Evolutionary conservation across 306 rosid genomes (phyloP).

Genomic region (Cotoneaster glaucophyllus): DNA sequence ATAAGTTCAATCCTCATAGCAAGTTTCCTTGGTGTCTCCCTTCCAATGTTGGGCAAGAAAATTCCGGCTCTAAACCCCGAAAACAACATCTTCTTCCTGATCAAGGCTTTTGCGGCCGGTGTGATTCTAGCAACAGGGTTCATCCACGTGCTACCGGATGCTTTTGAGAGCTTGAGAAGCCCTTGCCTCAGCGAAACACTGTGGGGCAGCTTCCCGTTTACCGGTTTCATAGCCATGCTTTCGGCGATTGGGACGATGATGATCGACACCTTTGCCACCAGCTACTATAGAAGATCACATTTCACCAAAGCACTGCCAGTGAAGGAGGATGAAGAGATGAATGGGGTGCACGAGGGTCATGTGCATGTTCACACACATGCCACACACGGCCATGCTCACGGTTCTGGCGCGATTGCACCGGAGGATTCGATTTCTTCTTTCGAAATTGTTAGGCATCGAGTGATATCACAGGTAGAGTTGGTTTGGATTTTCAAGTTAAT

Average conservation of each 20-base stretch:
- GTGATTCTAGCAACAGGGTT: slow-evolving; percentile 70
- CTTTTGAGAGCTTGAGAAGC: slow-evolving; percentile 38
- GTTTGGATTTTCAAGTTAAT: neutral
- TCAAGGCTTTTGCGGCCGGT: slow-evolving; percentile 65
- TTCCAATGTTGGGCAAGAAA: slow-evolving; percentile 39
- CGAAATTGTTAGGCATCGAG: slow-evolving; percentile 52
- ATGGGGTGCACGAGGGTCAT: slow-evolving; percentile 51
- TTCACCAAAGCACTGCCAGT: slow-evolving; percentile 25
- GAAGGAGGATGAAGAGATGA: slow-evolving; percentile 20
- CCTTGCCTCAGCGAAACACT: slow-evolving; percentile 43
- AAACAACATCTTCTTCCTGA: slow-evolving; percentile 33
- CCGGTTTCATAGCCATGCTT: slow-evolving; percentile 59
- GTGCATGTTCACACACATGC: slow-evolving; percentile 92
- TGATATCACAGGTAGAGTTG: slow-evolving; percentile 64
- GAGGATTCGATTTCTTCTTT: slow-evolving; percentile 19
- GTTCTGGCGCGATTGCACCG: slow-evolving; percentile 20
- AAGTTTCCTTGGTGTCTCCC: slow-evolving; percentile 39
- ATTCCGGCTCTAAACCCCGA: slow-evolving; percentile 30
- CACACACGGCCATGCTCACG: slow-evolving; percentile 93
- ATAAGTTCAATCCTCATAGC: slow-evolving; percentile 40
- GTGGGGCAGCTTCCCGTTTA: slow-evolving; percentile 57
- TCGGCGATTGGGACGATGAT: slow-evolving; percentile 49
- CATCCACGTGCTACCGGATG: slow-evolving; percentile 60
- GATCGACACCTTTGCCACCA: slow-evolving; percentile 49
- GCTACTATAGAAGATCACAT: slow-evolving; percentile 36